These are phyloP conservation scores for Suillus ampliporus DNA, from an alignment of 768 basidiomycete genomes.

Conservation along the genomic window DNA sequence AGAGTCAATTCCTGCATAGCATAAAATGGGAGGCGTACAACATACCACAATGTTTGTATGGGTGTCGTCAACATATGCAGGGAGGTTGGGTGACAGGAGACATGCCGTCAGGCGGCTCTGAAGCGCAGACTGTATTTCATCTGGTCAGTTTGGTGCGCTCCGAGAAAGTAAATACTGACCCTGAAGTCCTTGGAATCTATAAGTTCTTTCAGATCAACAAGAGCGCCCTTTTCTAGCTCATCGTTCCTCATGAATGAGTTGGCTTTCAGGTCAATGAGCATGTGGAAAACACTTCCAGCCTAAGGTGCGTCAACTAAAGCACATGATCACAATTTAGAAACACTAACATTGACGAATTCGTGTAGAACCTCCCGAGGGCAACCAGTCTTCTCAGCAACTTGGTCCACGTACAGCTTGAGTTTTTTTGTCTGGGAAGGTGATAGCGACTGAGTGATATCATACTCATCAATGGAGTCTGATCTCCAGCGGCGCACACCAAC, in stretches of 20 bases:
- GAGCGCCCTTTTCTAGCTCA: neutral
- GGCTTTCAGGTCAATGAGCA: neutral
- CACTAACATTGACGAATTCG: neutral
- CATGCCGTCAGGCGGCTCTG: constrained; percentile 2
- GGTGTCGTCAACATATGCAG: constrained; percentile 1
- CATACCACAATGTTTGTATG: constrained; percentile 10
- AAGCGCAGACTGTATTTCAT: neutral
- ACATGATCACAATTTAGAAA: neutral
- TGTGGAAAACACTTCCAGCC: neutral
- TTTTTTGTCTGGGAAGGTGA: neutral
- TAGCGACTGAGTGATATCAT: neutral
- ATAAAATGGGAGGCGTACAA: neutral
- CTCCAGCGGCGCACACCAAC: neutral
- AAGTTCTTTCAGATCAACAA: neutral
- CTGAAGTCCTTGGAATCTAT: neutral
- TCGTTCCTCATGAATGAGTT: neutral
- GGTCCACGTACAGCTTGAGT: neutral
- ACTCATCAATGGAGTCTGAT: neutral
- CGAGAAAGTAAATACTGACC: neutral
- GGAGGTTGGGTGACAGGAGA: constrained; percentile 10
- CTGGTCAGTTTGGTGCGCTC: neutral
- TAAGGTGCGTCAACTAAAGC: neutral
- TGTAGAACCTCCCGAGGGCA: neutral
- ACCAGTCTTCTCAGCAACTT: neutral
- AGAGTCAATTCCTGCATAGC: neutral